Conservation (phyloP, 1,139 yeast species). For the Scheffersomyces insectosa region DNA sequence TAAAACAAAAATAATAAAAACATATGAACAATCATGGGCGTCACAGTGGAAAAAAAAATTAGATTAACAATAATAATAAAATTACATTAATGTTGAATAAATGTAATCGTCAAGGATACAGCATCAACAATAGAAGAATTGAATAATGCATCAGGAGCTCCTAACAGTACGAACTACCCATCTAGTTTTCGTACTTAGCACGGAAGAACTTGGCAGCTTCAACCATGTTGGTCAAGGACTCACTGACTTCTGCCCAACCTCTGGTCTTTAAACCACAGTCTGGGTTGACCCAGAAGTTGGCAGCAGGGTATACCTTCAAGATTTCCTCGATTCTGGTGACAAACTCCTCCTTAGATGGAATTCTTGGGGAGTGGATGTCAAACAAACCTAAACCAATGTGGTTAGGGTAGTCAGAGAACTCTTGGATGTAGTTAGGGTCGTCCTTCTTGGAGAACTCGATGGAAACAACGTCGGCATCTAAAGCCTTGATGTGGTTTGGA, state of each 20-base stretch:
- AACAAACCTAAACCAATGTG: slow-evolving; percentile 99
- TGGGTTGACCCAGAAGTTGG: slow-evolving; percentile 99
- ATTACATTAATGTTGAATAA: slow-evolving; percentile 71
- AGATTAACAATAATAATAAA: slow-evolving; percentile 14
- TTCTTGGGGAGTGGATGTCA: slow-evolving; percentile 99
- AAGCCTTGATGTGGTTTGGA: slow-evolving; percentile 98
- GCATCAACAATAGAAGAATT: slow-evolving; percentile 41
- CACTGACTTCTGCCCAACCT: slow-evolving; percentile 88
- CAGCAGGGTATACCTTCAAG: slow-evolving; percentile 95
- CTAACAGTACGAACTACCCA: slow-evolving; percentile 6
- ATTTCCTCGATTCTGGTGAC: slow-evolving; percentile 90
- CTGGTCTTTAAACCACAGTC: slow-evolving; percentile 99
- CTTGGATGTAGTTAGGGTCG: slow-evolving; percentile 96
- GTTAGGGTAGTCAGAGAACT: slow-evolving; percentile 98
- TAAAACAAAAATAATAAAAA: slow-evolving; percentile 8
- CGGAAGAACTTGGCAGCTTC: slow-evolving; percentile 98
- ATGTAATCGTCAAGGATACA: slow-evolving; percentile 46
- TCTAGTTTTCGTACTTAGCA: slow-evolving; percentile 41
- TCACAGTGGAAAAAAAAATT: slow-evolving; percentile 20
- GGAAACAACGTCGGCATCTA: slow-evolving; percentile 99
- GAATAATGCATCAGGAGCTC: slow-evolving; percentile 22
- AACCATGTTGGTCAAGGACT: slow-evolving; percentile 95
- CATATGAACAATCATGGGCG: slow-evolving; percentile 12
- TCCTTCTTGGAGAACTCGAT: slow-evolving; percentile 99
- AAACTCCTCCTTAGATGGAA: slow-evolving; percentile 96